Evolutionary conservation across 768 basidiomycete species (phyloP), one percentile per base, ranked within the genome.

Genomic region (Macrolepiota dolichaula): DNA sequence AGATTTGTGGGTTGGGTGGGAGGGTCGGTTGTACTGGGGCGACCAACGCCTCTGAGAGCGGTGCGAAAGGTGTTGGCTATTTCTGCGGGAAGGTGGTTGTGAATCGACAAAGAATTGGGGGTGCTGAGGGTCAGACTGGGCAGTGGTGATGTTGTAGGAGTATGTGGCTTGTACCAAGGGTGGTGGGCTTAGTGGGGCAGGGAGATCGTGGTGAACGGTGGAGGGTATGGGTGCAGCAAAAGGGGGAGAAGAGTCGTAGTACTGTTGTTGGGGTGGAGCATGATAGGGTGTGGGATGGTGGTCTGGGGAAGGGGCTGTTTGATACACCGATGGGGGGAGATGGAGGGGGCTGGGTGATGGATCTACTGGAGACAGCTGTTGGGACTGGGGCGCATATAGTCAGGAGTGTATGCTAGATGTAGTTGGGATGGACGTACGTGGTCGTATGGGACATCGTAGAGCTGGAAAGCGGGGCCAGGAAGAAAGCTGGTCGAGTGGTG

Each of bases 301-400:
- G 40, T 32, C 47, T 15, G 40, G 62, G 12, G 55, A 63, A 55
- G 61, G 46, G 29, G 36, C 3, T 27, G 36, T 40, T 51, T 62
- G 57, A 47, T 46, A 36, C 25, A 12, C 19, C 17, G 59, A 36
- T 60, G 51, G 24, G 3, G 38, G 25, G 29, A 46, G 44, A 60
- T 52, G 29, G 29, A 46, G 27, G 10, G 42, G 17, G 7, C 19
- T 22, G 11, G 47, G 38, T 2, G 24, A 24, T 19, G 40, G 5
- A 25, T 55, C 25, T 10, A 36, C 24, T 22, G 55, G 27, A n/a
- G 44, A 35, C 44, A 24, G 25, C 15, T 37, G 35, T 11, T 25
- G 56, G 22, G 25, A n/a, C 56, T 50, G 17, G 2, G 32, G 9
- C 25, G 32, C 17, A 19, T 46, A 49, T 49, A 22, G 4, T 53